These are phyloP conservation scores for slime mould (Dictyostelium discoideum) DNA, from an alignment of 78 protist genomes.

Conservation along the genomic window DNA sequence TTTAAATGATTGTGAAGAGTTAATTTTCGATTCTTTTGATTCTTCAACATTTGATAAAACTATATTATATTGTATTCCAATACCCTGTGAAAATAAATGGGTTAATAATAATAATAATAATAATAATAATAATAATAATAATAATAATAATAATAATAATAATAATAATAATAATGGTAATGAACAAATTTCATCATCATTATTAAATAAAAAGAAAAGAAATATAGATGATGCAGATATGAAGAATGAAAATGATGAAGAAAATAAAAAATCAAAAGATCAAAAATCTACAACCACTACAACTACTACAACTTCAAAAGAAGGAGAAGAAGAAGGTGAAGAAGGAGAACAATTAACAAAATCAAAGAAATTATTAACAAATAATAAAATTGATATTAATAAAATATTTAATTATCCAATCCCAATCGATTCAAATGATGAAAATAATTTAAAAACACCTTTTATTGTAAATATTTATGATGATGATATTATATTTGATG, in stretches of 20 bases:
- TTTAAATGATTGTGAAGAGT: conserved; percentile 21
- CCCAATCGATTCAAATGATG: neutral
- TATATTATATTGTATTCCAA: conserved; percentile 36
- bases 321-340: neutral
- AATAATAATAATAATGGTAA: neutral
- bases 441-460: neutral
- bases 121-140: neutral
- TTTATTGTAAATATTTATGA: conserved; percentile 51
- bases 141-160: neutral
- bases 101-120: neutral
- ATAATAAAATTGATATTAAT: conserved; percentile 36
- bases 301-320: neutral
- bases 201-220: neutral
- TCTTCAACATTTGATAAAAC: conserved; percentile 15
- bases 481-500: neutral
- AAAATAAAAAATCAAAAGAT: neutral
- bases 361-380: neutral
- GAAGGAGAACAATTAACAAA: neutral
- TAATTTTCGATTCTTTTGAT: neutral
- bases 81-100: conserved; percentile 72
- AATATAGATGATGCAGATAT: conserved; percentile 16
- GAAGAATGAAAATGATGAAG: neutral
- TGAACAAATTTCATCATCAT: neutral
- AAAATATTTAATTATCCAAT: conserved; percentile 53
- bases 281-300: neutral